Percentiles rank a stretch among this genome's conserved stretches.
phyloP scores from a whole-genome alignment of 495 filamentous ascomycete genomes.

The Apiosordaria backusii region DNA sequence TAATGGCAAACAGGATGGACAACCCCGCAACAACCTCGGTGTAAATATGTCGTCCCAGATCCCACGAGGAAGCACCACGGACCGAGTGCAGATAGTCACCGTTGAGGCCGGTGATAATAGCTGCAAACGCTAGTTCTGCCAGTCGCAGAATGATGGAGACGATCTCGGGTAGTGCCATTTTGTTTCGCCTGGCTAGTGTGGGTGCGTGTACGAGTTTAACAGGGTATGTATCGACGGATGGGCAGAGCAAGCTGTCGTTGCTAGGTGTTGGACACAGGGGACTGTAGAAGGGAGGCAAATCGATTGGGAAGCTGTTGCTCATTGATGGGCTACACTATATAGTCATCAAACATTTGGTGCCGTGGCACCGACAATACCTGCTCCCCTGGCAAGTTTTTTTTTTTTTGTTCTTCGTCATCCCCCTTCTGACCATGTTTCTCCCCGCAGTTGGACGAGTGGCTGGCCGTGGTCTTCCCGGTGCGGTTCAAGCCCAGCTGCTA shows the following conservation, averaged over 20 bases:
- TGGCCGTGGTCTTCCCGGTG: no score
- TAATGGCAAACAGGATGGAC: conserved; percentile 43
- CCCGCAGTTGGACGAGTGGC: no score
- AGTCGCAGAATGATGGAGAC: conserved; percentile 44
- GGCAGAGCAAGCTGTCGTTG: neutral
- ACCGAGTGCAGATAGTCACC: conserved; percentile 42
- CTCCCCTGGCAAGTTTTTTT: neutral
- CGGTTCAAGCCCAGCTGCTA: neutral
- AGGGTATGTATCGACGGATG: neutral
- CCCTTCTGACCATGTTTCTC: neutral
- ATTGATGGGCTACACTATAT: neutral
- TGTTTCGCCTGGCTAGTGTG: neutral
- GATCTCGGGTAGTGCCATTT: conserved; percentile 41
- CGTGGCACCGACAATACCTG: neutral
- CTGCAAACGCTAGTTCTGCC: conserved; percentile 45
- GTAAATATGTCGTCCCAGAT: conserved; percentile 46
- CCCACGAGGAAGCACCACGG: conserved; percentile 31
- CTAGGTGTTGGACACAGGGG: neutral
- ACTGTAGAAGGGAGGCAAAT: neutral
- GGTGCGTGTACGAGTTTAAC: neutral
- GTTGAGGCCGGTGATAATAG: conserved; percentile 47
- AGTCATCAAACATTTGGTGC: neutral
- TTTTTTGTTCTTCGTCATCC: neutral
- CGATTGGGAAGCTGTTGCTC: neutral
- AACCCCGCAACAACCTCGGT: conserved; percentile 47